A percentile compares a stretch with the other conserved stretches of the same genome.
Conservation (phyloP, 306 rosid species). For the Castanopsis chinensis region DNA sequence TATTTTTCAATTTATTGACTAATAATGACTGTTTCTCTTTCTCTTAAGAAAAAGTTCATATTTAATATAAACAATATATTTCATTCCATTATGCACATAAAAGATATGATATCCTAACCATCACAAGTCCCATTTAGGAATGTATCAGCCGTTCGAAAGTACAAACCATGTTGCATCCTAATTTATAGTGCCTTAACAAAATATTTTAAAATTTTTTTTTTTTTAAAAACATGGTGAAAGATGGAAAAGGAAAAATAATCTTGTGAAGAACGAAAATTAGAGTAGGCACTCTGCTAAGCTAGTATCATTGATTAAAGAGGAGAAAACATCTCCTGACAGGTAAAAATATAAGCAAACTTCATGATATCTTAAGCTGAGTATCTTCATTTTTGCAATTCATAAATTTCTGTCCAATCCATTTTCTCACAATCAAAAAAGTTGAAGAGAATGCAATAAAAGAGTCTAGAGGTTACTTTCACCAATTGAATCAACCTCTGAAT, state of each 20-base stretch:
- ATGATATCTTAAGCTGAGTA: not conserved
- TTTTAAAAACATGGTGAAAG: not conserved
- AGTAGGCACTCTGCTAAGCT: not conserved
- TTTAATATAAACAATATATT: too few species aligned
- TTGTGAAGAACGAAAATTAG: not conserved
- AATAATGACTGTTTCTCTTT: too few species aligned
- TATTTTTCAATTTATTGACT: too few species aligned
- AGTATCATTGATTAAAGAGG: not conserved
- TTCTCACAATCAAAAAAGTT: not conserved
- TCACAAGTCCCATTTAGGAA: not conserved
- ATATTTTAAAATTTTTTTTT: too few species aligned
- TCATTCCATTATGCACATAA: too few species aligned
- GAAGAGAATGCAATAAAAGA: not conserved
- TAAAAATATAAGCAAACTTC: not conserved
- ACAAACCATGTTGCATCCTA: not conserved
- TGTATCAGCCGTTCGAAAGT: not conserved
- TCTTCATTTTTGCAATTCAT: not conserved
- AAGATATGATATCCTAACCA: not conserved
- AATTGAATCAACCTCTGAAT: not conserved
- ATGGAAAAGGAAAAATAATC: not conserved
- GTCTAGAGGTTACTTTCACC: not conserved
- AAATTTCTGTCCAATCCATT: not conserved
- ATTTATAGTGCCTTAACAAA: not conserved
- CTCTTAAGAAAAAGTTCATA: too few species aligned
- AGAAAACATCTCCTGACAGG: not conserved